Base-by-base conservation (phyloP, 139 green algal species). In the Asterochloris sp. region DNA sequence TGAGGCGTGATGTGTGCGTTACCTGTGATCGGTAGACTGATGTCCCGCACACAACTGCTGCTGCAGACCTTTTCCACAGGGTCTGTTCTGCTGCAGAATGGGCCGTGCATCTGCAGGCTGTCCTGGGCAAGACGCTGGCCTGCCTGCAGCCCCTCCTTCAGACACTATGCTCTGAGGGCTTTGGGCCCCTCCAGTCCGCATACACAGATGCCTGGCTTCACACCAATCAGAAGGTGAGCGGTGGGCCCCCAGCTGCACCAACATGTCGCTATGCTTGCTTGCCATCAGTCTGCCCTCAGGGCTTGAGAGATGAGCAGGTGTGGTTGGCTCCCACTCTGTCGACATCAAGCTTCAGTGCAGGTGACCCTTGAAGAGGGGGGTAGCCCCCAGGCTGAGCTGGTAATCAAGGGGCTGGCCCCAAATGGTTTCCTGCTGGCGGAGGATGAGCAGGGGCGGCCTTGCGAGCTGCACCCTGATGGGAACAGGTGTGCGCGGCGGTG, bases 391-490 rank as follows among this genome's bases (percentile, higher is more conserved):
- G 38, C 89, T 0, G 28, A n/a, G 23, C 81, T 95, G 47, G 88
- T 68, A 2, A 77, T 96, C 12, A 73, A 88, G 26, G 92, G 92
- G 29, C 83, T 96, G 26, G 89, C 87, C 29, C 21, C 67, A 0
- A 82, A 83, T 62, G 95, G 95, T 15, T 98, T 96, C 79, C 85
- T 98, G 62, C 77, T 94, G 71, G 95, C 93, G 13, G 78, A 82
- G 26, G 92, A 97, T 78, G 82, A 62, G 2, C 15, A 14, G 0
- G 95, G 95, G 0, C 47, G 86, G 80, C 63, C 69, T 19, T 96
- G 92, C 82, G 95, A 97, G 84, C 89, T 98, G 67, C 94, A 95
- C 73, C 95, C 95, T 14, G 95, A 98, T 81, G 95, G 95, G 73
- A 98, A 98, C 87, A 96, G 89, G 73, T 75, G 62, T 62, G 63